Percentiles rank a stretch among this genome's conserved stretches.
Conservation (phyloP, 2,329 filamentous ascomycete genomes). For the Hypoxylon sp. region DNA sequence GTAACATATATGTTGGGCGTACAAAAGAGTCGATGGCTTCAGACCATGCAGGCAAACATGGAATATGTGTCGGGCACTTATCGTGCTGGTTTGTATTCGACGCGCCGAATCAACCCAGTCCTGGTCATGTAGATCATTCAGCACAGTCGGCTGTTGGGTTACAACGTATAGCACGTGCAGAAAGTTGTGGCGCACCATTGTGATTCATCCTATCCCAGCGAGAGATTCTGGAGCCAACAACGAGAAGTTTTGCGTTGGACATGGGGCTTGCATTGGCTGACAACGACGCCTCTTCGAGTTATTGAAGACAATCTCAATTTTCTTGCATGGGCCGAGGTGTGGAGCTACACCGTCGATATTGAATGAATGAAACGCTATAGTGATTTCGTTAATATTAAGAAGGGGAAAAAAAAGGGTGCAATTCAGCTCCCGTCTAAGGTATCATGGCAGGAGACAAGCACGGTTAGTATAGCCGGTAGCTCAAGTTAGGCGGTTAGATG, state of each 20-base stretch:
- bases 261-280: slow-evolving; percentile 35
- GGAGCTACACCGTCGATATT: slow-evolving; percentile 4
- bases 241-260: slow-evolving; percentile 36
- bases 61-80: slow-evolving; percentile 37
- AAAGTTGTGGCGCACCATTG: slow-evolving; percentile 39
- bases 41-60: slow-evolving; percentile 46
- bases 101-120: slow-evolving; percentile 29
- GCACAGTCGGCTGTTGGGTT: slow-evolving; percentile 26
- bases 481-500: background rate
- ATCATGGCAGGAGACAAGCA: background rate
- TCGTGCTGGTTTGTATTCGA: slow-evolving; percentile 36
- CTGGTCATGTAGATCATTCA: slow-evolving; percentile 24
- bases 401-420: background rate
- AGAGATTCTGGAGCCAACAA: slow-evolving; percentile 28
- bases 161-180: slow-evolving; percentile 38
- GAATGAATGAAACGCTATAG: slow-evolving; percentile 15
- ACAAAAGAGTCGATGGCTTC: slow-evolving; percentile 34
- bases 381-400: slow-evolving; percentile 4
- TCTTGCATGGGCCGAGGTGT: slow-evolving; percentile 8
- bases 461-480: slow-evolving; percentile 4
- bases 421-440: slow-evolving; percentile 1
- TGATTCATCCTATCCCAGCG: slow-evolving; percentile 28
- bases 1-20: slow-evolving; percentile 38
- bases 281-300: slow-evolving; percentile 32
- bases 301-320: slow-evolving; percentile 27